Conservation (phyloP, 352 stramenopile genomes). For the Phytopythium litorale region DNA sequence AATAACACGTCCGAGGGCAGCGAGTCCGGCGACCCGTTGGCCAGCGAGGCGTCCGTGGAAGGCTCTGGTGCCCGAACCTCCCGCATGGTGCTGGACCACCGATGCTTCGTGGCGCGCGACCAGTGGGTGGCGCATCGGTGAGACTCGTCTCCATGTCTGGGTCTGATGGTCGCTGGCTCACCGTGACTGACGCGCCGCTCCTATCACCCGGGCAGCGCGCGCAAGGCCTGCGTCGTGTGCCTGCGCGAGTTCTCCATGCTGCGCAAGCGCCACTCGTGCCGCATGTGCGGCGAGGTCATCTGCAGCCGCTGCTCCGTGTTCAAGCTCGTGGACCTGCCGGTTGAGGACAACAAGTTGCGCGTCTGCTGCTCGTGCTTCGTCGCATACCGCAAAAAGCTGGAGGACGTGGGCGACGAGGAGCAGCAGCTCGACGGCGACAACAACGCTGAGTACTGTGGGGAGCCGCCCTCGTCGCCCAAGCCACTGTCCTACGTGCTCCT, state of each 20-base stretch:
- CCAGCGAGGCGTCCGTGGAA: background rate
- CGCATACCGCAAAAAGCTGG: conserved; percentile 44
- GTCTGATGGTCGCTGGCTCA: background rate
- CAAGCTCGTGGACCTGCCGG: conserved; percentile 52
- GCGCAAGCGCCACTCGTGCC: conserved; percentile 72
- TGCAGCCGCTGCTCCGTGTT: conserved; percentile 77
- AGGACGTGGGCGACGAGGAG: conserved; percentile 13
- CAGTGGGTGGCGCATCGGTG: conserved; percentile 52
- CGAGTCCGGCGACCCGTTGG: background rate
- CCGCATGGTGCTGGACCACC: conserved; percentile 48
- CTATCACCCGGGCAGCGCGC: conserved; percentile 14
- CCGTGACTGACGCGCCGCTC: background rate
- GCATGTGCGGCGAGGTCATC: conserved; percentile 79
- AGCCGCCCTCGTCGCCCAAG: background rate
- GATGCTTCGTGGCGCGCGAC: conserved; percentile 48
- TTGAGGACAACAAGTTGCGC: conserved; percentile 59
- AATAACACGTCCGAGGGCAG: conserved; percentile 2
- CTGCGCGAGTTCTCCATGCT: conserved; percentile 65
- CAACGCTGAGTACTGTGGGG: background rate
- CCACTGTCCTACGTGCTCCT: conserved; percentile 1
- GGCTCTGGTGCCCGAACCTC: background rate
- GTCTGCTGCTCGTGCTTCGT: conserved; percentile 76
- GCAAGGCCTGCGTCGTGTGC: conserved; percentile 59
- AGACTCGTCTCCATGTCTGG: conserved; percentile 1
- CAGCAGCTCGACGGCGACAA: background rate